Conservation (phyloP, 2,329 filamentous ascomycete species). For the Fusarium piperis region DNA sequence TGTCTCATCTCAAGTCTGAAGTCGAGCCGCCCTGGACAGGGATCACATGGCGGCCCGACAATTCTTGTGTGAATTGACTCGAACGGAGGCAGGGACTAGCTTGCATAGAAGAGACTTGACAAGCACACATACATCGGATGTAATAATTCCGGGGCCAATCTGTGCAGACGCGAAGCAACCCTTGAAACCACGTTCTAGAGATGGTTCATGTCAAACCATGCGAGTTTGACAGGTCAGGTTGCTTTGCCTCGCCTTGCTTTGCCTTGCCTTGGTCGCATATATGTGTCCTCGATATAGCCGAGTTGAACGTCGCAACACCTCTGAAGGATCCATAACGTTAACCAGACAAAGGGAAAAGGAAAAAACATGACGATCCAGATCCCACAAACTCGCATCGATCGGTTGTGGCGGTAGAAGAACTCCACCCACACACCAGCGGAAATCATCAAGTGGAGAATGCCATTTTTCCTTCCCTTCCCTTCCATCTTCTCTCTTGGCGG, state of each 20-base stretch:
- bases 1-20: background rate
- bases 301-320: background rate
- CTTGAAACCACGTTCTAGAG: background rate
- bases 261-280: background rate
- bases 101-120: background rate
- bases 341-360: background rate
- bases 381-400: slow-evolving; percentile 26
- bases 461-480: background rate
- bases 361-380: slow-evolving; percentile 1
- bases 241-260: too few relatives aligned
- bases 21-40: background rate
- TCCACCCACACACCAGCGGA: slow-evolving; percentile 13
- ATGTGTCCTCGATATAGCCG: background rate
- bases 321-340: background rate
- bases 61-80: background rate
- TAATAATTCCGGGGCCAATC: background rate
- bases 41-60: background rate
- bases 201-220: background rate
- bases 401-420: slow-evolving; percentile 27
- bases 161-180: background rate
- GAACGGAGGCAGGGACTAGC: background rate
- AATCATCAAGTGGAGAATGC: background rate
- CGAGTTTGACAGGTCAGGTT: background rate
- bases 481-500: background rate
- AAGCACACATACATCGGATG: background rate